phyloP scores from a whole-genome alignment of 345 rosid species.

The Sonneratia caseolaris region DNA sequence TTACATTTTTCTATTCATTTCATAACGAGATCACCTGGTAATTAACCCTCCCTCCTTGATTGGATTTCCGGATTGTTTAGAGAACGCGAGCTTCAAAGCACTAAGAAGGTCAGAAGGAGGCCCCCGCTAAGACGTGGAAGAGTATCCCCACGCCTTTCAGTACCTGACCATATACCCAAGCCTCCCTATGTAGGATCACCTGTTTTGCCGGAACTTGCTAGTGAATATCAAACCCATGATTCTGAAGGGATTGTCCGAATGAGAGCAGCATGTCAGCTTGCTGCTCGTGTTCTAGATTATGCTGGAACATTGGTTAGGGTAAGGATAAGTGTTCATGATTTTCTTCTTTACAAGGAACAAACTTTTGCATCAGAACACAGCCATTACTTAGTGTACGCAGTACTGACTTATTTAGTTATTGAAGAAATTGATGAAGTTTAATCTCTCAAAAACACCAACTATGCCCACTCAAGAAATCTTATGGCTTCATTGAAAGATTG shows the following conservation, averaged over 20 bases:
- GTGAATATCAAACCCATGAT: constrained; percentile 59
- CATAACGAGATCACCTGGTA: background rate
- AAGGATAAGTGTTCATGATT: constrained; percentile 8
- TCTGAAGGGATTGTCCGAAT: constrained; percentile 56
- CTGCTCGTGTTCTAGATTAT: constrained; percentile 66
- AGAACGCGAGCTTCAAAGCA: constrained; percentile 42
- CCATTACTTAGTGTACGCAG: no score
- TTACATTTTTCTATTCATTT: background rate
- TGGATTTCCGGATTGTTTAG: constrained; percentile 19
- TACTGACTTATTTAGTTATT: background rate
- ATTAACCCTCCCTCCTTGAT: background rate
- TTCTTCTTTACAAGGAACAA: background rate
- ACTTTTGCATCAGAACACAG: background rate
- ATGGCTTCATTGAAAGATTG: background rate
- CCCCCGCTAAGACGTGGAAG: constrained; percentile 72
- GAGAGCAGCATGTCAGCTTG: constrained; percentile 91
- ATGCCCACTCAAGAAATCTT: background rate
- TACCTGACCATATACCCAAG: constrained; percentile 67
- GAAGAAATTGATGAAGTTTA: background rate
- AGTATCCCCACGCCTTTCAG: constrained; percentile 72
- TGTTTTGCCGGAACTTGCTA: constrained; percentile 52
- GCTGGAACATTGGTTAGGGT: constrained; percentile 88
- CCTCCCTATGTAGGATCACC: constrained; percentile 64
- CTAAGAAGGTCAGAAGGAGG: constrained; percentile 30
- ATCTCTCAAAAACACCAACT: background rate